Base-by-base conservation (phyloP, 2,329 filamentous ascomycete genomes). In the Drechslerella dactyloides region DNA sequence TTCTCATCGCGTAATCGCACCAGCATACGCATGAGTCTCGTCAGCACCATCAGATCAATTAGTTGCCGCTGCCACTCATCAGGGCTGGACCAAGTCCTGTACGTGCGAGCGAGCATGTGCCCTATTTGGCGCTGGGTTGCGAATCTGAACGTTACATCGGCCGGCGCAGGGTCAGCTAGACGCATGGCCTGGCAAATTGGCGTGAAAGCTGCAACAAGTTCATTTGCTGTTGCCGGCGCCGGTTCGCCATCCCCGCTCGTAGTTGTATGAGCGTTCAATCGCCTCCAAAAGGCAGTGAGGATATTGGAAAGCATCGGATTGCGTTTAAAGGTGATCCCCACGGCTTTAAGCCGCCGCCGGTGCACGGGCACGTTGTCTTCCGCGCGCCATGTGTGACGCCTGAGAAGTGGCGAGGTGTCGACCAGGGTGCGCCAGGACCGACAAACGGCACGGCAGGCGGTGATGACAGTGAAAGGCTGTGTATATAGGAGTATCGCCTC, bases 1-100 rank as follows among this genome's bases (percentile, higher is more conserved):
- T 46, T 37, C 11, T 63, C 58, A 11, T 70, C 54, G 30, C 56
- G 37, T 46, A 70, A 17, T 10, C 40, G 19, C 1, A 64, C 19
- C n/a, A 70, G 37, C 42, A 63, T 59, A 1, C 63, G 44, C 66
- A 70, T 63, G 17, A 70, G 33, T 10, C 37, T 50, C 11, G 57
- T 7, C 2, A 70, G 11, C 2, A 70, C 48, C 0, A 19, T 17
- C 11, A 63, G 35, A 30, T 70, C 66, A 0, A 37, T 57, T 7
- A 70, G 44, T 53, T 60, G 63, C 17, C 58, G 58, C 10, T 46
- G 51, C 1, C 51, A 50, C 2, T 51, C 42, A 46, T 61, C 64
- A 0, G 44, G 44, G 21, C n/a, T 21, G 11, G 4, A 54, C 35
- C 19, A 59, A 1, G 30, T 54, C 2, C 40, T 53, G 30, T 70